Base-by-base conservation (phyloP, 139 green algal species). In the Coelastrella sp. region DNA sequence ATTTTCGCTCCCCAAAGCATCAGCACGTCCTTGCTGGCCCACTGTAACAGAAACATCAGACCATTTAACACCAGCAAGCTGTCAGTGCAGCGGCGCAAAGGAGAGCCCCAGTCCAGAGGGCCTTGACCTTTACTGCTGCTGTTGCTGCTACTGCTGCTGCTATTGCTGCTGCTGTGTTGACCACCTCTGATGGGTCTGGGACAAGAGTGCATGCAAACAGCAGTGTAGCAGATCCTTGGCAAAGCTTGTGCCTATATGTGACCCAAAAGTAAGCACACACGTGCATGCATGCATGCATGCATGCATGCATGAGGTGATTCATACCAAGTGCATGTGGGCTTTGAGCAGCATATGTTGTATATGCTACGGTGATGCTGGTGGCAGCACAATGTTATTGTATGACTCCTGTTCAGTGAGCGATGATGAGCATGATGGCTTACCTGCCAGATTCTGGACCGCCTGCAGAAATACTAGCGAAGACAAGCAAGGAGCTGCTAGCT, bases 1-100 rank as follows among this genome's bases (percentile, higher is more conserved):
- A 93, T 88, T 87, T 93, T 93, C 40, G 75, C 84, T 27, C 88
- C 88, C 87, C 83, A 91, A 17, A 90, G 51, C 35, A 86, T 89
- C 35, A 93, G 62, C n/a, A 51, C 9, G 41, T 91, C 90, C 27
- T 83, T 78, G 25, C 50, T 77, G 21, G 91, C 68, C 88, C 85
- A 91, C 27, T 93, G 87, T 63, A 89, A 40, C 15, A 85, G 2
- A n/a, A 89, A 89, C 40, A 77, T 62, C 0, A 83, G 25, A 0
- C 21, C 62, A 72, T 91, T 92, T 17, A 91, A 32, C 5, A 83
- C 30, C 43, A 93, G 67, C 34, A 93, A 21, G 8, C 74, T 66
- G 51, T 93, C 90, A 0, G 90, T 92, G 34, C 77, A 78, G 19
- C 88, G 82, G 38, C 90, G 73, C 23, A 62, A 45, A 13, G 85